Evolutionary conservation across 306 rosid genomes (phyloP).

Genomic region (Sophora flavescens): DNA sequence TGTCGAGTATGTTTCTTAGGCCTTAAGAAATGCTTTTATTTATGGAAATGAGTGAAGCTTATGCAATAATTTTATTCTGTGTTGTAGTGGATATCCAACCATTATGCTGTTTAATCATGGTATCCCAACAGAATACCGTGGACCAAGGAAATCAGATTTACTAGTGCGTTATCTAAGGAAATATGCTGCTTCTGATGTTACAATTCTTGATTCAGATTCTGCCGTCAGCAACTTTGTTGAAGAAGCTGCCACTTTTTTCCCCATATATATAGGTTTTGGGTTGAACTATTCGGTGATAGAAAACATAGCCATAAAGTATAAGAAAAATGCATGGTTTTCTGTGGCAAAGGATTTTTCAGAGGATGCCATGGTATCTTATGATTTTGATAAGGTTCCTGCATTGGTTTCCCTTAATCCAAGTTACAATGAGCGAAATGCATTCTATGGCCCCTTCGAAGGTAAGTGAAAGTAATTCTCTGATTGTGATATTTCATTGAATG

Average conservation of each 20-base stretch:
- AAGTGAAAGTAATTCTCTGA: too few species aligned
- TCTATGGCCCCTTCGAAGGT: constrained; percentile 99
- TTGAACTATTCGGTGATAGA: constrained; percentile 68
- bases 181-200: constrained; percentile 84
- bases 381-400: constrained; percentile 95
- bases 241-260: constrained; percentile 77
- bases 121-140: constrained; percentile 72
- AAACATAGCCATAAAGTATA: constrained; percentile 67
- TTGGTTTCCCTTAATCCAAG: constrained; percentile 77
- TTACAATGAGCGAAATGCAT: constrained; percentile 73
- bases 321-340: constrained; percentile 94
- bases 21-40: constrained; percentile 26
- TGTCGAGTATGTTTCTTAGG: constrained; percentile 64
- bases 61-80: too few species aligned
- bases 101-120: constrained; percentile 84
- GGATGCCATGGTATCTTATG: constrained; percentile 74
- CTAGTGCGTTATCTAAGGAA: constrained; percentile 88
- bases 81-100: constrained; percentile 82
- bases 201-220: constrained; percentile 88
- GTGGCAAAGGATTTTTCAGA: constrained; percentile 92
- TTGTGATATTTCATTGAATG: too few species aligned
- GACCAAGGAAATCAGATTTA: constrained; percentile 90
- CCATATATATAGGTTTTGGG: constrained; percentile 87
- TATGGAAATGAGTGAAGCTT: too few species aligned
- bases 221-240: constrained; percentile 68